Evolutionary conservation across 441 rosid species (phyloP).

Genomic region (Euphorbia schlechtendalii): DNA sequence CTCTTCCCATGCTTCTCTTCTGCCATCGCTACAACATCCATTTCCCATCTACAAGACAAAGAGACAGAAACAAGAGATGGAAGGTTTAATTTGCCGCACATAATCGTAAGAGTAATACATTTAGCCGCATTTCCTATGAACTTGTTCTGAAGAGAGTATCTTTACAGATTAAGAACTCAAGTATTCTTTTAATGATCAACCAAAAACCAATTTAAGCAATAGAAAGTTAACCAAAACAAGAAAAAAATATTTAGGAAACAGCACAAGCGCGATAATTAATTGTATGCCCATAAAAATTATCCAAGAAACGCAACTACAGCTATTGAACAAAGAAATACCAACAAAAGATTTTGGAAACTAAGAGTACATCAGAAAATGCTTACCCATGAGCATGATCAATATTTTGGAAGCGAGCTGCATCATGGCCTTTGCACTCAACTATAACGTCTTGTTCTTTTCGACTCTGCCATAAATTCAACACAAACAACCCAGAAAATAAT

Average conservation of each 20-base stretch:
- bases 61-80: neutral
- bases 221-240: neutral
- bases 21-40: slow-evolving; percentile 65
- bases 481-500: neutral
- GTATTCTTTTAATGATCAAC: neutral
- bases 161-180: neutral
- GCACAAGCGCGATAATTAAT: too few relatives aligned
- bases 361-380: slow-evolving; percentile 14
- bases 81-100: neutral
- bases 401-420: slow-evolving; percentile 75
- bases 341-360: neutral
- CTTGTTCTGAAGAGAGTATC: neutral
- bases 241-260: neutral
- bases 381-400: slow-evolving; percentile 90
- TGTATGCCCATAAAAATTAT: too few relatives aligned
- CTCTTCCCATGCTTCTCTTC: slow-evolving; percentile 58
- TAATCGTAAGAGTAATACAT: neutral
- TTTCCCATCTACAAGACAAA: slow-evolving; percentile 61
- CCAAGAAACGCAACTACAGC: too few relatives aligned
- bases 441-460: slow-evolving; percentile 63
- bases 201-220: neutral
- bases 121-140: neutral
- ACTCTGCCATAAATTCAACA: slow-evolving; percentile 35
- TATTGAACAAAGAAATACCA: too few relatives aligned
- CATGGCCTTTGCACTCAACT: slow-evolving; percentile 93